A percentile compares a stretch with the other conserved stretches of the same genome.
phyloP scores from a whole-genome alignment of 2,329 filamentous ascomycete species.

The Acrodontium crateriforme region DNA sequence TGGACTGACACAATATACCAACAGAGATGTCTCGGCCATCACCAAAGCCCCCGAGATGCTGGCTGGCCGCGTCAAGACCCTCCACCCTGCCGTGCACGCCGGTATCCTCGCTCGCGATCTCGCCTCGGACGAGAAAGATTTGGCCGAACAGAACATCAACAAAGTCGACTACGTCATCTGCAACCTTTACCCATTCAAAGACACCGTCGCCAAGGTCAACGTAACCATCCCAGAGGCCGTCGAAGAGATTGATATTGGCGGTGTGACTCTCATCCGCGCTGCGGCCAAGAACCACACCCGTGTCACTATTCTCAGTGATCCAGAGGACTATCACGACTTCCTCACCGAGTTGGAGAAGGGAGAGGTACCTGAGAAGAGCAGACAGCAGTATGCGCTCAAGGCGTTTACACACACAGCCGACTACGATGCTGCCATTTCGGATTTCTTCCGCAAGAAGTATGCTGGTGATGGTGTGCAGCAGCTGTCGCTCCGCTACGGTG shows the following conservation, averaged over 20 bases:
- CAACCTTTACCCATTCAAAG: slow-evolving; percentile 99
- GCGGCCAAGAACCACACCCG: slow-evolving; percentile 96
- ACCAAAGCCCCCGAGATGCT: slow-evolving; percentile 94
- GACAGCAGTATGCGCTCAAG: slow-evolving; percentile 86
- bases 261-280: slow-evolving; percentile 88
- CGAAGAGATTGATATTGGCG: slow-evolving; percentile 97
- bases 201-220: slow-evolving; percentile 91
- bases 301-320: slow-evolving; percentile 92
- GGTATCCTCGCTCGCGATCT: slow-evolving; percentile 90
- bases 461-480: slow-evolving; percentile 74
- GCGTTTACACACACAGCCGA: slow-evolving; percentile 97
- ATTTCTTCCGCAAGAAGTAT: slow-evolving; percentile 97
- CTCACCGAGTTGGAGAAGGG: slow-evolving; percentile 77
- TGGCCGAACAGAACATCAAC: slow-evolving; percentile 85
- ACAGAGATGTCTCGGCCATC: slow-evolving; percentile 89
- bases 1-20: slow-evolving; percentile 2
- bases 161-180: slow-evolving; percentile 93
- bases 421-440: slow-evolving; percentile 87
- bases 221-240: slow-evolving; percentile 94
- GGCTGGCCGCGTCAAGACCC: slow-evolving; percentile 81
- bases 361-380: slow-evolving; percentile 71
- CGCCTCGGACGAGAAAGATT: slow-evolving; percentile 90
- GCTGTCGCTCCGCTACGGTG: slow-evolving; percentile 78
- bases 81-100: slow-evolving; percentile 65
- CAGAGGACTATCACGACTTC: slow-evolving; percentile 86